A percentile compares a stretch with the other conserved stretches of the same genome.
phyloP scores from a whole-genome alignment of 176 grass and related monocot genomes.

The Hordeum vulgare region DNA sequence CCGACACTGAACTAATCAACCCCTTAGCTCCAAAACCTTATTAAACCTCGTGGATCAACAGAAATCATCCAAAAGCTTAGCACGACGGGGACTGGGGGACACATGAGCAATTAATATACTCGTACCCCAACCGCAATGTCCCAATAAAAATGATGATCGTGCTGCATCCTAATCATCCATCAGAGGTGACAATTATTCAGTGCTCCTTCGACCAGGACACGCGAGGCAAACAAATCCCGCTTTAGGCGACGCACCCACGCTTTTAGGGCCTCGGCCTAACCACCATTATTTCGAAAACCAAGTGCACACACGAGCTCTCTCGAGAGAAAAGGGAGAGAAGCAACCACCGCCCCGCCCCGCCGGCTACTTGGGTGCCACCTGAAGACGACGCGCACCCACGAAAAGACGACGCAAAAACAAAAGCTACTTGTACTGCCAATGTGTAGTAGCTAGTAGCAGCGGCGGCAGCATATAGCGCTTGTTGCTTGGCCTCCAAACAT shows the following conservation, averaged over 20 bases:
- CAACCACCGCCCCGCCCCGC: conserved; percentile 21
- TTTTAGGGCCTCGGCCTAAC: neutral
- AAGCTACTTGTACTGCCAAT: too few relatives aligned
- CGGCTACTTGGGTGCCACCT: conserved; percentile 24
- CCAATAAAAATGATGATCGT: neutral
- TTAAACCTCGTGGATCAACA: too few relatives aligned
- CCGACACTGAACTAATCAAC: neutral
- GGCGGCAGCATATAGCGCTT: neutral
- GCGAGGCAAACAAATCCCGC: neutral
- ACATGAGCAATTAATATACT: neutral
- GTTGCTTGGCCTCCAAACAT: conserved; percentile 54
- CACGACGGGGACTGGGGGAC: neutral
- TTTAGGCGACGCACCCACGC: neutral
- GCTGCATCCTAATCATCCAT: neutral
- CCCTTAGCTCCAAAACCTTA: neutral
- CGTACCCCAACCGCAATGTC: neutral
- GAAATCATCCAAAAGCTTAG: neutral
- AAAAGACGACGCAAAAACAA: neutral
- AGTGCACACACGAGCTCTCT: neutral
- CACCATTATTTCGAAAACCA: neutral
- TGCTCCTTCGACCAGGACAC: conserved; percentile 10
- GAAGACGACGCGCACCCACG: conserved; percentile 32
- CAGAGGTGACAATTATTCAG: neutral
- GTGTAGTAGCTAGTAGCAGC: neutral
- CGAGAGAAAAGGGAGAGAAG: neutral